phyloP scores from a whole-genome alignment of 2,329 filamentous ascomycete genomes.

The Raffaelea arxii region DNA sequence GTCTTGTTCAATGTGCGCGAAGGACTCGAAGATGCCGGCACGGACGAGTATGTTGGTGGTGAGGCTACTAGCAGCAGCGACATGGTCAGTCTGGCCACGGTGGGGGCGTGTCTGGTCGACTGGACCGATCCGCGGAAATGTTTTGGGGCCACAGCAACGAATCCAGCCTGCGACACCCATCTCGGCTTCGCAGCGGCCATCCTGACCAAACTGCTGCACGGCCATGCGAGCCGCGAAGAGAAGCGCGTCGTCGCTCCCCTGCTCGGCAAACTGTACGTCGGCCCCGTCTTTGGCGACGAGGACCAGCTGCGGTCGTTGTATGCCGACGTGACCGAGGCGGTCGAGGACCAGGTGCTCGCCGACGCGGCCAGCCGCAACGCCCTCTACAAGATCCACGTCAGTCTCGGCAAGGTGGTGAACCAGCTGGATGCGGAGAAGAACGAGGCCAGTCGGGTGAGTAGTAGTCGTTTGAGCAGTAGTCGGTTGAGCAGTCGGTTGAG shows the following conservation, averaged over 20 bases:
- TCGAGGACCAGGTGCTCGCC: slow-evolving; percentile 49
- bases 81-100: slow-evolving; percentile 70
- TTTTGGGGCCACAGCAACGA: slow-evolving; percentile 26
- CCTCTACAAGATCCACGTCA: slow-evolving; percentile 59
- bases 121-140: slow-evolving; percentile 91
- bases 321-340: slow-evolving; percentile 48
- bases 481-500: no score
- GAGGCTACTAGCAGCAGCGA: no score
- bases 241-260: slow-evolving; percentile 72
- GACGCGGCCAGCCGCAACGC: slow-evolving; percentile 55
- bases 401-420: slow-evolving; percentile 58
- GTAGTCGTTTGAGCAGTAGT: no score
- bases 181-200: slow-evolving; percentile 69
- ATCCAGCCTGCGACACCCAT: slow-evolving; percentile 32
- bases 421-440: slow-evolving; percentile 33
- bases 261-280: slow-evolving; percentile 73
- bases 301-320: slow-evolving; percentile 49
- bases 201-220: slow-evolving; percentile 57
- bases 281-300: slow-evolving; percentile 52
- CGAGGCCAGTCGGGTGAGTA: no score
- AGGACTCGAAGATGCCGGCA: slow-evolving; percentile 63
- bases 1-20: slow-evolving; percentile 65
- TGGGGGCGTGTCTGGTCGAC: slow-evolving; percentile 77
- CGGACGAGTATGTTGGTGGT: slow-evolving; percentile 64
- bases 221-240: slow-evolving; percentile 66